These are phyloP conservation scores for Sporothrix sp. DNA, from an alignment of 2,329 filamentous ascomycete genomes.

Conservation along the genomic window DNA sequence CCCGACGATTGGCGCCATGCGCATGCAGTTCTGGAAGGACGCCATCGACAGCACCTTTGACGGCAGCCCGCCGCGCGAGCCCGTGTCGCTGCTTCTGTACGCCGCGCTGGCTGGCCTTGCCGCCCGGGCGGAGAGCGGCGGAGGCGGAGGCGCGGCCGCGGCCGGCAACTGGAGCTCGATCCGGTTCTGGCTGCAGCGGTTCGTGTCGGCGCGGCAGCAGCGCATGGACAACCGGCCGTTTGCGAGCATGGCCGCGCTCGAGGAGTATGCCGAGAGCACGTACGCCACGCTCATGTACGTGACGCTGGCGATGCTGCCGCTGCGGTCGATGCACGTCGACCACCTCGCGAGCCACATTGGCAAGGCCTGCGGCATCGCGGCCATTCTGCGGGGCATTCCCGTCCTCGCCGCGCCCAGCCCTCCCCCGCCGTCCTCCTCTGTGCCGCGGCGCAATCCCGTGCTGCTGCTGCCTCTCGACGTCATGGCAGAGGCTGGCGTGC, in stretches of 20 bases:
- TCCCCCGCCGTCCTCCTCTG: slow-evolving; percentile 27
- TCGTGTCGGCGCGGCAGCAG: slow-evolving; percentile 73
- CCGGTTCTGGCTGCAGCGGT: slow-evolving; percentile 64
- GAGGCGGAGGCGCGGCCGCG: no score
- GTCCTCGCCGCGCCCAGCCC: slow-evolving; percentile 71
- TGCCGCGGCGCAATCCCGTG: slow-evolving; percentile 35
- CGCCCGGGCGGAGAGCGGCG: slow-evolving; percentile 25
- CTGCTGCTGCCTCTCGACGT: slow-evolving; percentile 80
- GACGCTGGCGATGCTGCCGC: slow-evolving; percentile 66
- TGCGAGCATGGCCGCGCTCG: slow-evolving; percentile 59
- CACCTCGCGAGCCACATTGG: slow-evolving; percentile 92
- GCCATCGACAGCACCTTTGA: slow-evolving; percentile 64
- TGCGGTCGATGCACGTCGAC: slow-evolving; percentile 76
- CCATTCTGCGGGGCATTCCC: slow-evolving; percentile 78
- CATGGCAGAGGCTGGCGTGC: slow-evolving; percentile 71
- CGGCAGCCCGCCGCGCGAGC: slow-evolving; percentile 75
- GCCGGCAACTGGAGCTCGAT: slow-evolving; percentile 33
- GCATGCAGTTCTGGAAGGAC: slow-evolving; percentile 93
- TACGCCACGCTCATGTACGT: slow-evolving; percentile 90
- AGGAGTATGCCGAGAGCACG: slow-evolving; percentile 87
- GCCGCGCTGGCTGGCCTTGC: slow-evolving; percentile 57
- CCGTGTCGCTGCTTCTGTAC: slow-evolving; percentile 75
- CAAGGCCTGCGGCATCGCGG: slow-evolving; percentile 81
- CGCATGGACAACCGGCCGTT: slow-evolving; percentile 79
- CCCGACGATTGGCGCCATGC: slow-evolving; percentile 75